A percentile compares a stretch with the other conserved stretches of the same genome.
Conservation (phyloP, 1,284 basidiomycete genomes). For the Apiotrichum mycotoxinovorans region DNA sequence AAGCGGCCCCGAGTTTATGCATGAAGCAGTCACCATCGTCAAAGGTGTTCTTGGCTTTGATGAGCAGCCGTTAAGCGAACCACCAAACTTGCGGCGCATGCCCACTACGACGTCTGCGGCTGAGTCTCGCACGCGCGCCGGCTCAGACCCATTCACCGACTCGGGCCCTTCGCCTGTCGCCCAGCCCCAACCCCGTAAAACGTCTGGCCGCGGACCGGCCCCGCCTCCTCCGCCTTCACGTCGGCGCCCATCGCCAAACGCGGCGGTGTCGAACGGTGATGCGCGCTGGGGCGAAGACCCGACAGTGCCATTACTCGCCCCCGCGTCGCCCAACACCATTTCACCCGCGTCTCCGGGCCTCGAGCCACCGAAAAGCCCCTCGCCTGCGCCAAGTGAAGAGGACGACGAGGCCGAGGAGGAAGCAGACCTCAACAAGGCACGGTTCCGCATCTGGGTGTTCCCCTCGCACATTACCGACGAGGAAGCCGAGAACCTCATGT, state of each 20-base stretch:
- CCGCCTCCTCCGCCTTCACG: slow-evolving; percentile 33
- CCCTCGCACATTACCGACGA: slow-evolving; percentile 41
- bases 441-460: slow-evolving; percentile 43
- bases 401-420: slow-evolving; percentile 36
- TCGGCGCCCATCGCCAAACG: neutral
- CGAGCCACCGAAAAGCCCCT: slow-evolving; percentile 2
- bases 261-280: neutral
- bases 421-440: slow-evolving; percentile 37
- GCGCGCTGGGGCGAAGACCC: neutral
- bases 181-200: slow-evolving; percentile 8
- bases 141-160: slow-evolving; percentile 43
- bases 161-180: neutral
- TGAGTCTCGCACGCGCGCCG: slow-evolving; percentile 5
- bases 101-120: neutral
- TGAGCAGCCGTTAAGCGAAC: slow-evolving; percentile 36
- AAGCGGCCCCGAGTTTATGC: slow-evolving; percentile 47
- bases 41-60: slow-evolving; percentile 47
- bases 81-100: slow-evolving; percentile 32
- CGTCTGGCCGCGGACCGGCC: slow-evolving; percentile 28
- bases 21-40: slow-evolving; percentile 39
- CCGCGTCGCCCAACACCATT: slow-evolving; percentile 2
- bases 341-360: slow-evolving; percentile 2
- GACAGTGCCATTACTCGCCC: neutral
- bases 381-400: slow-evolving; percentile 10
- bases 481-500: slow-evolving; percentile 34